Base-by-base conservation (phyloP, 495 filamentous ascomycete genomes). In the Rusavskia elegans region DNA sequence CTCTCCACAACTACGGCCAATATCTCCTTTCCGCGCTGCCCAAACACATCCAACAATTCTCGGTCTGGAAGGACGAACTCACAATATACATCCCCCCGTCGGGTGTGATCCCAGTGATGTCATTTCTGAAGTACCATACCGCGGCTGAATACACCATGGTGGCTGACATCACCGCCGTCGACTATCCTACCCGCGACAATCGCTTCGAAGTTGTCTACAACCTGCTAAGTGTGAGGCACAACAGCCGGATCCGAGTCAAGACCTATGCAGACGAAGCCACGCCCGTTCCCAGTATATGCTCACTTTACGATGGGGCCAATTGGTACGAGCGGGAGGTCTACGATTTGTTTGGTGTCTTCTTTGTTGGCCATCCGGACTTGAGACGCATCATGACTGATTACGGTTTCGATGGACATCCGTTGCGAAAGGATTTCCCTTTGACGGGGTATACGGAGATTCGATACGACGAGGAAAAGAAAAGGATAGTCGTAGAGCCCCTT, bases 131-230 rank as follows among this genome's bases (percentile, higher is more conserved):
- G 70, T 84, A 92, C 70, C 92, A 97, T 71, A 95, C 93, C 35
- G 81, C 93, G 39, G 89, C 92, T 63, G 93, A 99, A 68, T 99
- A 80, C 76, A 99, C 93, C 51, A 83, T 87, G 66, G 74, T 96
- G 55, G 84, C 82, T 59, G 86, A 89, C 63, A 88, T 99, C 66
- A 95, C 89, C 0, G 87, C 79, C 29, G 89, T 94, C 61, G 93
- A 99, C 69, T 99, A 87, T 71, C 93, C 93, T 5, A 95, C 90
- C 53, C 80, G 84, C 56, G 84, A 88, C 61, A 80, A 94, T 64
- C 87, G 93, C 54, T 99, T 99, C 67, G 93, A 99, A 74, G 77
- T 99, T 52, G 89, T 99, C 51, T 99, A 99, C 78, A 96, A 99
- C 71, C 58, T 97, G 53, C 81, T 99, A 55, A 94, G 87, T 59